A percentile compares a stretch with the other conserved stretches of the same genome.
Evolutionary conservation across 2,329 filamentous ascomycete genomes (phyloP).

Genomic region (Xylariaceae sp.): DNA sequence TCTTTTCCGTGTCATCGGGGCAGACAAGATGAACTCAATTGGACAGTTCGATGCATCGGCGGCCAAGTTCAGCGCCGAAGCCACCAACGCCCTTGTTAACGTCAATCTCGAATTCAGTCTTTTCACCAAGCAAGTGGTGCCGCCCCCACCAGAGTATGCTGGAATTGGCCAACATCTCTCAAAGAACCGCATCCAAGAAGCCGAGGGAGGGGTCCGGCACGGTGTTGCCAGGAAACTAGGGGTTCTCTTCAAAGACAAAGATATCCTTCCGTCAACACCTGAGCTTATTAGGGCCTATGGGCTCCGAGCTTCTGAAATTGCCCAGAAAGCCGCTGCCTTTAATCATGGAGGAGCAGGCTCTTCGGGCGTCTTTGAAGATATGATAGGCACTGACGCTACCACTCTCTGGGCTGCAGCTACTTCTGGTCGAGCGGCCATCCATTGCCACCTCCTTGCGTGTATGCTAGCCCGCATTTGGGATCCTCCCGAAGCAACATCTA

Average conservation of each 20-base stretch:
- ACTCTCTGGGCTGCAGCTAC: conserved; percentile 18
- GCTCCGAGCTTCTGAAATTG: conserved; percentile 13
- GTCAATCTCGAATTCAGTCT: conserved; percentile 5
- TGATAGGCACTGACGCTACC: conserved; percentile 15
- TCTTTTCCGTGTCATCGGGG: no score
- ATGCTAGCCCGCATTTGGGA: conserved; percentile 18
- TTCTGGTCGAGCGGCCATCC: conserved; percentile 13
- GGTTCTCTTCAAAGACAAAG: conserved; percentile 8
- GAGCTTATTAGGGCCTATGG: conserved; percentile 16
- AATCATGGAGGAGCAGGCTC: conserved; percentile 4
- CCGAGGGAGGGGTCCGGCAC: conserved; percentile 10
- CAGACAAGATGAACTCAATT: no score
- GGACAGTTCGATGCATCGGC: no score
- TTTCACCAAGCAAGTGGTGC: conserved; percentile 1
- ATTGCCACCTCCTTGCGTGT: conserved; percentile 16
- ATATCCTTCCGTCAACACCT: conserved; percentile 6
- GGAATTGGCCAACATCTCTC: conserved; percentile 7
- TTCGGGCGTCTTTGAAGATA: conserved; percentile 5
- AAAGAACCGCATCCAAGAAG: conserved; percentile 2
- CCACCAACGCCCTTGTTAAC: conserved; percentile 2
- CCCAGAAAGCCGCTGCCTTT: conserved; percentile 1
- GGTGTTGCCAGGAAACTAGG: conserved; percentile 8
- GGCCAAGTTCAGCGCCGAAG: no score
- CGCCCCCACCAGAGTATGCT: conserved; percentile 5
- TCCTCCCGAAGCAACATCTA: conserved; percentile 12